Conservation (phyloP, 1,139 yeast species). For the Debaryomyces psychrophilus region DNA sequence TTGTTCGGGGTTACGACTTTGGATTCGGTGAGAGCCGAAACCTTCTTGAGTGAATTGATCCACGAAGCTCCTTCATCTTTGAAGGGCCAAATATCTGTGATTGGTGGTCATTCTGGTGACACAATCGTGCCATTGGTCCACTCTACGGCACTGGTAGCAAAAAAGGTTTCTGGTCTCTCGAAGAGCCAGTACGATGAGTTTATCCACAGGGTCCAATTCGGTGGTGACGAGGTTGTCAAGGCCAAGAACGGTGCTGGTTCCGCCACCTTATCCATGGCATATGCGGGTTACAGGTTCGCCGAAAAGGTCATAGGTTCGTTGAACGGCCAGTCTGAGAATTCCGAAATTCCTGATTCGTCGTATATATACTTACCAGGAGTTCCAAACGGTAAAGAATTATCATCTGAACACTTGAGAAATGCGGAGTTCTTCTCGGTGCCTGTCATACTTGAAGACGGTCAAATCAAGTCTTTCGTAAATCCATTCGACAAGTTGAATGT, state of each 20-base stretch:
- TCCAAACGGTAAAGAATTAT: conserved; percentile 51
- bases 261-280: conserved; percentile 79
- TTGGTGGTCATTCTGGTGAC: conserved; percentile 80
- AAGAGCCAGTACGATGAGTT: conserved; percentile 44
- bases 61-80: conserved; percentile 39
- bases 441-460: conserved; percentile 55
- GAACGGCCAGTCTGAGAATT: conserved; percentile 29
- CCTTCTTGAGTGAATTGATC: conserved; percentile 55
- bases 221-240: conserved; percentile 79
- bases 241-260: conserved; percentile 80
- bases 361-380: conserved; percentile 64
- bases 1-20: conserved; percentile 76
- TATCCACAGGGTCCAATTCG: conserved; percentile 67
- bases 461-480: conserved; percentile 45
- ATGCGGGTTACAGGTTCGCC: conserved; percentile 72
- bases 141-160: conserved; percentile 28
- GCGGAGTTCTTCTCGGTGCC: conserved; percentile 68
- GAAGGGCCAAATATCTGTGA: conserved; percentile 57
- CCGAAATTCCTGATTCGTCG: conserved; percentile 53
- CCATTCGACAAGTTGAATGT: conserved; percentile 45
- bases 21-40: conserved; percentile 71
- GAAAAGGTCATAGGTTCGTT: conserved; percentile 51
- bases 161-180: conserved; percentile 33
- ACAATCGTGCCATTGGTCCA: conserved; percentile 66
- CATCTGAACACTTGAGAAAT: conserved; percentile 37